Percentiles rank a stretch among this genome's conserved stretches.
These are phyloP conservation scores for Metarhizium sp. DNA, from an alignment of 2,329 filamentous ascomycete species.

Conservation along the genomic window DNA sequence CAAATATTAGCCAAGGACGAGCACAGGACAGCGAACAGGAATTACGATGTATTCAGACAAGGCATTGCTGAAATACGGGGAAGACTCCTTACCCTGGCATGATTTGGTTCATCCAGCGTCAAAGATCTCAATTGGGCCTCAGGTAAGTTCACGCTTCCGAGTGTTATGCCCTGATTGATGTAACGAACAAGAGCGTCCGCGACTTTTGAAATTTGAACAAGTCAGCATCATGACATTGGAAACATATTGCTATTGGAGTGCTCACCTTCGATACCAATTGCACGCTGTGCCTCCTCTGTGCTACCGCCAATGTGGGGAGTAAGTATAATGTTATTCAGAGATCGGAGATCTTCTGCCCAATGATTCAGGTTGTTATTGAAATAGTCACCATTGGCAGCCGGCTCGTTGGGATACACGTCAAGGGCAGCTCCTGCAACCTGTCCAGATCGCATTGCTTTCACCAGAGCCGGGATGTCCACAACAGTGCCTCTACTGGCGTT, in stretches of 20 bases:
- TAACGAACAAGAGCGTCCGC: constrained; percentile 81
- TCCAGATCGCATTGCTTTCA: constrained; percentile 75
- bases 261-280: constrained; percentile 78
- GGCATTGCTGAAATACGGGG: neutral
- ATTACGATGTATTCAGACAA: neutral
- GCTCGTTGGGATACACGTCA: constrained; percentile 92
- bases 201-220: constrained; percentile 36
- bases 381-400: constrained; percentile 87
- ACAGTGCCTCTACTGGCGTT: constrained; percentile 92
- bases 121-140: constrained; percentile 85
- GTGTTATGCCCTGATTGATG: constrained; percentile 87
- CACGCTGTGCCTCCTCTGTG: constrained; percentile 93
- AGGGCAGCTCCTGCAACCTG: constrained; percentile 91
- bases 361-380: constrained; percentile 76
- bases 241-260: neutral
- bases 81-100: constrained; percentile 57
- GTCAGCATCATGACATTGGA: neutral
- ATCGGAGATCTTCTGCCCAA: constrained; percentile 79
- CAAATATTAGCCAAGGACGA: constrained; percentile 8
- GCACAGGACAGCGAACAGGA: neutral
- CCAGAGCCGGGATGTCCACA: constrained; percentile 85
- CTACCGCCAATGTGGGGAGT: constrained; percentile 96
- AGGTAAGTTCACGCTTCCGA: constrained; percentile 94
- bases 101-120: constrained; percentile 79
- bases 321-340: constrained; percentile 84